Evolutionary conservation across 2,329 filamentous ascomycete genomes (phyloP).

Genomic region (Teratosphaeria gauchensis): DNA sequence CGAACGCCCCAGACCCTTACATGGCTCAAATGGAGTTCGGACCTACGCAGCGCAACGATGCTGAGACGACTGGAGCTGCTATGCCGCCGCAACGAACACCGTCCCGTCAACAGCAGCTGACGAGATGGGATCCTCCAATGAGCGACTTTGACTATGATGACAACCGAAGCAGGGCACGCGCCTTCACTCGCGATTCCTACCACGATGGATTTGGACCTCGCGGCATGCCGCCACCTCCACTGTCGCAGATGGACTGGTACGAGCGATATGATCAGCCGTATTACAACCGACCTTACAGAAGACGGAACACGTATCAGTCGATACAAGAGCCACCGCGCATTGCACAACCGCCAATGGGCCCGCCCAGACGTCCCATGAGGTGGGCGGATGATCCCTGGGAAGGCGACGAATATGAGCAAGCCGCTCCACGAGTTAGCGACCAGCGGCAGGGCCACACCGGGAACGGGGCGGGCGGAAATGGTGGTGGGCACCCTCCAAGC

Average conservation of each 20-base stretch:
- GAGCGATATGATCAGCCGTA: conserved; percentile 12
- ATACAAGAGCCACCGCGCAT: conserved; percentile 8
- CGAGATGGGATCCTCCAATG: conserved; percentile 13
- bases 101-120: conserved; percentile 13
- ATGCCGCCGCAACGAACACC: conserved; percentile 11
- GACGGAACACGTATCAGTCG: conserved; percentile 6
- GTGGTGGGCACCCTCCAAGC: not conserved
- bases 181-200: conserved; percentile 13
- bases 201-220: conserved; percentile 14
- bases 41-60: not conserved
- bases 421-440: not conserved
- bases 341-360: conserved; percentile 5
- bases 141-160: conserved; percentile 16
- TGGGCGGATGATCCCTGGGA: not conserved
- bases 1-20: conserved; percentile 1
- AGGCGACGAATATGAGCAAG: conserved; percentile 16
- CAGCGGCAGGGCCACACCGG: not conserved
- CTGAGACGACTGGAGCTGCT: conserved; percentile 3
- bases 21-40: conserved; percentile 8
- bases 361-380: not conserved
- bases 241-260: conserved; percentile 9
- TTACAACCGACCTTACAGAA: conserved; percentile 17
- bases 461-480: not conserved
- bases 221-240: conserved; percentile 5
- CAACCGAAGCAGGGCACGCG: conserved; percentile 6